Base-by-base conservation (phyloP, 2,329 filamentous ascomycete species). In the Fonsecaea nubica region DNA sequence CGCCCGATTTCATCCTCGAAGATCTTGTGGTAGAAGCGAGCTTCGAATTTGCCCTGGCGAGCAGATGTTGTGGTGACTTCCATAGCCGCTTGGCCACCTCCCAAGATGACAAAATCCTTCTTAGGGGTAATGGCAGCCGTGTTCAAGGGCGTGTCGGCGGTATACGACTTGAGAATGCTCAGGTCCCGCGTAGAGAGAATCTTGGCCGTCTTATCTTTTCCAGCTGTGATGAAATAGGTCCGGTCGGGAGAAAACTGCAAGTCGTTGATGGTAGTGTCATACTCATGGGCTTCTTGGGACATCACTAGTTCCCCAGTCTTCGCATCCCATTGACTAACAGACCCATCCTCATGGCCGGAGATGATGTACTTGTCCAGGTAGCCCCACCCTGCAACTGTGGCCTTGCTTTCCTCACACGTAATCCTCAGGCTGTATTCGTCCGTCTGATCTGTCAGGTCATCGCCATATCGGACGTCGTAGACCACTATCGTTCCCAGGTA, bases 11-110 rank as follows among this genome's bases (percentile, higher is more conserved):
- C 95, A 81, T 99, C 94, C 82, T 97, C 93, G 79, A 99, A 98
- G 79, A 99, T 90, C 87, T 96, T 98, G 89, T 99, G 95, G 86
- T 97, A 99, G 87, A 99, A 99, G 72, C 95, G 90, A 53, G 95
- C 95, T 82, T 99, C 95, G 85, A 99, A 99, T 84, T 98, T 98
- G 83, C 95, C 95, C 85, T 99, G 95, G 73, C 95, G 89, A 58
- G 93, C 90, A 38, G 90, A 90, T 59, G 95, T 98, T 62, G 92
- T 96, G 66, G 95, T 99, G 81, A 99, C 95, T 78, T 98, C 94
- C 92, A 97, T 97, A 77, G 95, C 95, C 72, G 93, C 95, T 83
- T 99, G 95, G 75, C 95, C 95, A 88, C 95, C 95, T 75, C 95
- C 95, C 53, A 99, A 90, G 77, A 99, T 96, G 72, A 99, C 94